Base-by-base conservation (phyloP, 148 eudicot genomes). In the Amaranthus hypochondriacus region DNA sequence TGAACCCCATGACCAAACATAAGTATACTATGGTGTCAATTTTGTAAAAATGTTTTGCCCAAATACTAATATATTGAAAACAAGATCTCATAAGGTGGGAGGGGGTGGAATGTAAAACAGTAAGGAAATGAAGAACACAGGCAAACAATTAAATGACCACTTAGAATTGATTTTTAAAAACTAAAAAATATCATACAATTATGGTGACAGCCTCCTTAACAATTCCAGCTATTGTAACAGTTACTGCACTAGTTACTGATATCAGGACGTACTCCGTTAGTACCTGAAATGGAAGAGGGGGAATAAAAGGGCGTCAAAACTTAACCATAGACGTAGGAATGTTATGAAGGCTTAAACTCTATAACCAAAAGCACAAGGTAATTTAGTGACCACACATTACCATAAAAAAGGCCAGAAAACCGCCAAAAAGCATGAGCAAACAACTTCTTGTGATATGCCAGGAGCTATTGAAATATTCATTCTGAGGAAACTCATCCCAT, bases 151-250 rank as follows among this genome's bases (percentile, higher is more conserved):
- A 28, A 28, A 47, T 9, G 60, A 56, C 7, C 42, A 77, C 2
- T 18, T 53, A 50, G 49, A 9, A 65, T 10, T 11, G 21, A 15
- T 61, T 56, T 56, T 44, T 61, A 70, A 66, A 70, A 65, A 58
- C 50, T 59, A 56, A n/a, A 77, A 52, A 57, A 44, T 68, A 18
- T 74, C 81, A 75, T 92, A 95, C 99, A 86, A 88, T 56, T 75
- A 92, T 92, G 49, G 99, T 95, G 76, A 95, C 88, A 84, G 96
- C 96, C 83, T 95, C 99, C 87, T 95, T 95, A 71, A 95, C 99
- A 82, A 92, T 91, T 68, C 99, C 97, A 0, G 96, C 99, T 70
- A 95, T 90, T 54, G 97, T 95, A 72, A 95, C 96, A 13, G 99
- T 95, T 68, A 95, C 92, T 66, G 99, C 99, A 86, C 99, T 95